Evolutionary conservation across 768 basidiomycete genomes (phyloP).

Genomic region (Melanogaster broomeanus): DNA sequence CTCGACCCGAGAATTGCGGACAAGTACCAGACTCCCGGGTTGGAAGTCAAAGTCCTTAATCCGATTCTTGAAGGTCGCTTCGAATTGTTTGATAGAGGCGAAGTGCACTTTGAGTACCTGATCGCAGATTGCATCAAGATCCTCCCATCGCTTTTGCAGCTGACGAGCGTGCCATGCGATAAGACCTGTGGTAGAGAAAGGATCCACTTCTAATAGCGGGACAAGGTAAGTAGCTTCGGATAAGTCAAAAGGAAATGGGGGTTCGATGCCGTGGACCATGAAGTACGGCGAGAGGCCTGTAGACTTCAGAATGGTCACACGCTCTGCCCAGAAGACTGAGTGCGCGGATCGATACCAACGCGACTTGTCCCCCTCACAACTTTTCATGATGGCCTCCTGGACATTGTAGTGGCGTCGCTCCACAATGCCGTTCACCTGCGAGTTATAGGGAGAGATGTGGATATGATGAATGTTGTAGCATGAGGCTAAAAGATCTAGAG

Average conservation of each 20-base stretch:
- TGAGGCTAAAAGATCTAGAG: neutral
- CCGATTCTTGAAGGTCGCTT: neutral
- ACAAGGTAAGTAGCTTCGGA: too few species aligned
- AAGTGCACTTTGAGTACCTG: too few species aligned
- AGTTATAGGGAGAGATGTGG: neutral
- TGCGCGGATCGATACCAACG: conserved; percentile 9
- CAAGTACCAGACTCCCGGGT: neutral
- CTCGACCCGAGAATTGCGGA: neutral
- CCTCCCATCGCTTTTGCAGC: too few species aligned
- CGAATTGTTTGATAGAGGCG: too few species aligned
- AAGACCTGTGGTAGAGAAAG: neutral
- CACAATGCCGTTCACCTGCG: neutral
- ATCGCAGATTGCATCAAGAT: too few species aligned
- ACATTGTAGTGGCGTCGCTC: neutral
- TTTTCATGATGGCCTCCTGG: too few species aligned
- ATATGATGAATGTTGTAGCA: neutral
- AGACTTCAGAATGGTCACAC: neutral
- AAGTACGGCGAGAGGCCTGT: neutral
- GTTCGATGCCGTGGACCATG: too few species aligned
- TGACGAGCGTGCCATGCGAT: too few species aligned
- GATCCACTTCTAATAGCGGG: neutral
- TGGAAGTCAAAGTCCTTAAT: neutral
- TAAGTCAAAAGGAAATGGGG: too few species aligned
- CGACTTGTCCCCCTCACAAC: too few species aligned
- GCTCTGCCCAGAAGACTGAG: conserved; percentile 38